Evolutionary conservation across 2,329 filamentous ascomycete species (phyloP), one percentile per base, ranked within the genome.

Genomic region (Clonostachys chloroleuca): DNA sequence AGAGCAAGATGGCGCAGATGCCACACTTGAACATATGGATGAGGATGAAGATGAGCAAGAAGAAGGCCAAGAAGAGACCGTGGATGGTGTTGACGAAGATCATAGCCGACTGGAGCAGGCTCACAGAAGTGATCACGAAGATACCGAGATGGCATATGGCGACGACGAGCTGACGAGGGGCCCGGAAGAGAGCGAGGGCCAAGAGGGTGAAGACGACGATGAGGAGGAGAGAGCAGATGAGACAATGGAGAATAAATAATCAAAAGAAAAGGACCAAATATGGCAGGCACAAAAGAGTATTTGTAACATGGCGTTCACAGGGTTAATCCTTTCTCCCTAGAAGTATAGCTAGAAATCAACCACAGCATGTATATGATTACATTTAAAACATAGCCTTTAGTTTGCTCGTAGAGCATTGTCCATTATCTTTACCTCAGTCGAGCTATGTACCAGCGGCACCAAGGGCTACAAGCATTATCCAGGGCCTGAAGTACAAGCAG

Each of bases 161-260:
- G 53, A 49, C 2, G 54, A 52, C 10, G 54, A 52, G 42, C 45
- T 7, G 52, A 45, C 14, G 51, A 51, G 13, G 52, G 20, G 47
- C 12, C 51, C 46, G n/a, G 52, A 52, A 16, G 54, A 47, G 2
- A 51, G 51, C 8, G 49, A 37, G 2, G 55, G 48, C 2, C 54
- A 44, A 17, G 49, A 43, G 6, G 45, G 34, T 1, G 46, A 47
- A 5, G 50, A 47, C 8, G 52, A 49, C 20, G 49, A 52, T 5
- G 54, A 48, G 4, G 48, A 51, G 1, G 55, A 52, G 17, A 53
- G 49, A 2, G 52, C 52, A 41, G 51, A 56, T 6, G 52, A 52
- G 2, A 50, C 42, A 4, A 48, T 30, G 24, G 8, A 30, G 24
- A 30, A 9, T 30, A 30, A 30, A 30, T 30, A 30, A 30, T 30